Base-by-base conservation (phyloP, 2,329 filamentous ascomycete species). In the Arthrocladium fulminans region DNA sequence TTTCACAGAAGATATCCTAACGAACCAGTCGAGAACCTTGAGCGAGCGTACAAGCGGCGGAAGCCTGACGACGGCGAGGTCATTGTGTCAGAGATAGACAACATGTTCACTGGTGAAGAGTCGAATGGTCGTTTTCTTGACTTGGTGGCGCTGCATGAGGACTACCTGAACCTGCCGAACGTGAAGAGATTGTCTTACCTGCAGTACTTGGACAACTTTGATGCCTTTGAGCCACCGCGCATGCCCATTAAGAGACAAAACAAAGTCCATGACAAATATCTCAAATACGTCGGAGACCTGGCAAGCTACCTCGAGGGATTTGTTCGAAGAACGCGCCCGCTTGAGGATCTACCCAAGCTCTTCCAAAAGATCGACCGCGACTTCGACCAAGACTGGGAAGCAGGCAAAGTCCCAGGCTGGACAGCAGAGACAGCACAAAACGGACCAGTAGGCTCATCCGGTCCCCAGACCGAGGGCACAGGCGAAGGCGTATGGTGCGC, bases 41-140 rank as follows among this genome's bases (percentile, higher is more conserved):
- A 98, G 69, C 80, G 84, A 57, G 86, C 89, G 29, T 98, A 98
- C 72, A 88, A 88, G 65, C 76, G 81, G 61, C 79, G 76, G 50
- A 71, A 75, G 35, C 76, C 75, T 10, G 80, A 81, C 37, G 82
- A 84, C 55, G 78, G 80, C 43, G 79, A 84, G 40, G 71, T 75
- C 1, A 66, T 78, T 48, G 74, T 77, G 3, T 80, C 79, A 37
- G 80, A 89, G 45, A 83, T 96, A 41, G 90, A 97, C 62, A 81
- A 80, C 50, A 84, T 97, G 73, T 98, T 98, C 67, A 94, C 88
- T 0, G 92, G 92, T 53, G 94, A 98, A 67, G 92, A 98, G 66
- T 84, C 84, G 0, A 96, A 85, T 60, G 92, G 92, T 37, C 84
- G 88, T 58, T 98, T 87, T 67, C 86, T 98, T 60, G 92, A 98